These are phyloP conservation scores for Calycina marina DNA, from an alignment of 2,329 filamentous ascomycete genomes.

Conservation along the genomic window DNA sequence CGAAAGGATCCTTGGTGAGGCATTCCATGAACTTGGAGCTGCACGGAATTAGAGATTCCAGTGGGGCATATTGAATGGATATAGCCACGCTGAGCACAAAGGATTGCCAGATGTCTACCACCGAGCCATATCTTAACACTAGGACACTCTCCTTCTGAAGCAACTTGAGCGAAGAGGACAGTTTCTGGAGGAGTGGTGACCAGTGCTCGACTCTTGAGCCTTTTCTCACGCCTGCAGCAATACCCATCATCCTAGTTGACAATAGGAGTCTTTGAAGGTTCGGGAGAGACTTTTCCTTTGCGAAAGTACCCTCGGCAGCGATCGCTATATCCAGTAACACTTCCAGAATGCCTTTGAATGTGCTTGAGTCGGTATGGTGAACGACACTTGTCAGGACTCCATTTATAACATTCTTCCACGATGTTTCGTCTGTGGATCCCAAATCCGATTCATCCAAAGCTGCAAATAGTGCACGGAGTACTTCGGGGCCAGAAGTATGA, in stretches of 20 bases:
- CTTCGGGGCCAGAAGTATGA: slow-evolving; percentile 42
- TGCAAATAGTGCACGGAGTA: slow-evolving; percentile 36
- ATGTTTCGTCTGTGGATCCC: slow-evolving; percentile 26
- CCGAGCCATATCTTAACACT: slow-evolving; percentile 17
- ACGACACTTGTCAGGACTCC: slow-evolving; percentile 70
- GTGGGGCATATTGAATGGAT: slow-evolving; percentile 59
- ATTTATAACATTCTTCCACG: slow-evolving; percentile 52
- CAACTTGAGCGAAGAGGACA: slow-evolving; percentile 36
- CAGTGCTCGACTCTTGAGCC: slow-evolving; percentile 63
- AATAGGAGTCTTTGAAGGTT: slow-evolving; percentile 31
- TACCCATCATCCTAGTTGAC: slow-evolving; percentile 47
- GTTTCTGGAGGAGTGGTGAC: slow-evolving; percentile 43
- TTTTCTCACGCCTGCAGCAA: slow-evolving; percentile 64
- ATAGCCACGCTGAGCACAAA: slow-evolving; percentile 47
- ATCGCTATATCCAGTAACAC: slow-evolving; percentile 38
- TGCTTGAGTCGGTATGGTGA: slow-evolving; percentile 64
- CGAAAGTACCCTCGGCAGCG: slow-evolving; percentile 25
- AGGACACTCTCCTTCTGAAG: slow-evolving; percentile 27
- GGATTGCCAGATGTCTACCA: slow-evolving; percentile 38
- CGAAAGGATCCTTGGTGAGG: slow-evolving; percentile 50
- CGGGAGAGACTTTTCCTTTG: slow-evolving; percentile 21
- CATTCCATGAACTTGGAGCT: slow-evolving; percentile 50
- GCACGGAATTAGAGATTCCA: slow-evolving; percentile 62
- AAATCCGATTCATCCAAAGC: slow-evolving; percentile 30
- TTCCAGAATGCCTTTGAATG: slow-evolving; percentile 54